Evolutionary conservation across 148 eudicot species (phyloP), one percentile per base, ranked within the genome.

Genomic region (Spergularia marina): DNA sequence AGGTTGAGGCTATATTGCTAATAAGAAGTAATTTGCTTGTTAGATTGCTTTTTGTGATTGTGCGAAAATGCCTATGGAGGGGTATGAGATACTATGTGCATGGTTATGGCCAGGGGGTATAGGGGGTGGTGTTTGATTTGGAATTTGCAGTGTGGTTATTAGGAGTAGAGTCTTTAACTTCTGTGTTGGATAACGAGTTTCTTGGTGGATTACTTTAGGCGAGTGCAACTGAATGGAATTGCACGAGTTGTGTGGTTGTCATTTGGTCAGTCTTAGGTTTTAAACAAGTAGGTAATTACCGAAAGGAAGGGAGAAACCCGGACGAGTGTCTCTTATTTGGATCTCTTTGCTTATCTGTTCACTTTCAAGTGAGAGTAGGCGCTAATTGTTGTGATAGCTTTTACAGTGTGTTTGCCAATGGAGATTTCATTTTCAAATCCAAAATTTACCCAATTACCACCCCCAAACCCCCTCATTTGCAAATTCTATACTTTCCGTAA

Each of bases 321-420:
- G 40, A 65, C 12, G 5, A 44, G 7, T 16, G 25, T 40, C 41
- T 65, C 53, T 40, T n/a, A 0, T 41, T 65, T 20, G 47, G 11
- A 51, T 13, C n/a, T 4, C 14, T 65, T 65, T 15, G 12, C 52
- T 2, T 6, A 34, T 40, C 21, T 7, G 68, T 40, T 36, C 25
- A 23, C 25, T 23, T 23, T 23, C 52, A 39, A 39, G 51, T 17
- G 69, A 39, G 69, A 65, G 52, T 39, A 65, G 49, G 16, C 21
- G 69, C 69, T 65, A 7, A 65, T 41, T 12, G n/a, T 63, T 41
- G 52, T 40, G 69, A 36, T 65, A 16, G 53, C 39, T 64, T 64
- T 14, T 64, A 30, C 0, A 30, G 36, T 30, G 36, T 30, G 36
- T 30, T 30, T 30, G 4, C 3, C 2, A 30, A 30, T 30, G 36